These are phyloP conservation scores for Pythium utonaiense DNA, from an alignment of 352 stramenopile genomes.

Conservation along the genomic window DNA sequence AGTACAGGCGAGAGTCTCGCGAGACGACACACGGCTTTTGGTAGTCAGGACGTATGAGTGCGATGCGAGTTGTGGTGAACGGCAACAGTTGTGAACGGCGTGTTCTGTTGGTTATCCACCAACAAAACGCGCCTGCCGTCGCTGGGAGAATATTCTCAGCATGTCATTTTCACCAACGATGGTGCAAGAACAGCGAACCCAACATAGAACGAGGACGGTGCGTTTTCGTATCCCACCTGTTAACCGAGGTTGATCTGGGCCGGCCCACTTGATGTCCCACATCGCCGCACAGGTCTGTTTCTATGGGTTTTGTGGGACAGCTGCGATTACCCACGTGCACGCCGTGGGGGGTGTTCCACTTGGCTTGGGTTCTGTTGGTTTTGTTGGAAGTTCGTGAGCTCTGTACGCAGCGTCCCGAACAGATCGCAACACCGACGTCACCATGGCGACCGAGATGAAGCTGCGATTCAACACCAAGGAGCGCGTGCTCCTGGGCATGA, in stretches of 20 bases:
- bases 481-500: conserved; percentile 52
- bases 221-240: neutral
- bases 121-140: too few relatives aligned
- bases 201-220: neutral
- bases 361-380: conserved; percentile 1
- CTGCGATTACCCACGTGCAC: neutral
- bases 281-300: neutral
- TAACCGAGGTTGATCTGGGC: neutral
- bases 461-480: conserved; percentile 54
- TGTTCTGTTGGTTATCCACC: neutral
- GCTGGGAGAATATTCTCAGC: too few relatives aligned
- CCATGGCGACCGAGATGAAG: conserved; percentile 58
- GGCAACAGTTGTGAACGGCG: too few relatives aligned
- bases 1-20: too few relatives aligned
- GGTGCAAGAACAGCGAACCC: too few relatives aligned
- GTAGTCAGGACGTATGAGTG: too few relatives aligned
- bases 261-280: conserved; percentile 1
- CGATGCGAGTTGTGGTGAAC: too few relatives aligned
- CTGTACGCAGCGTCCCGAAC: neutral
- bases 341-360: too few relatives aligned
- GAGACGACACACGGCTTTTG: neutral
- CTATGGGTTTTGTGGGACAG: neutral
- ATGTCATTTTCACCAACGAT: too few relatives aligned
- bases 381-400: neutral
- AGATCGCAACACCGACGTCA: neutral